A percentile compares a stretch with the other conserved stretches of the same genome.
These are phyloP conservation scores for Mortierella claussenii DNA, from an alignment of 192 early-diverging fungal species.

Conservation along the genomic window DNA sequence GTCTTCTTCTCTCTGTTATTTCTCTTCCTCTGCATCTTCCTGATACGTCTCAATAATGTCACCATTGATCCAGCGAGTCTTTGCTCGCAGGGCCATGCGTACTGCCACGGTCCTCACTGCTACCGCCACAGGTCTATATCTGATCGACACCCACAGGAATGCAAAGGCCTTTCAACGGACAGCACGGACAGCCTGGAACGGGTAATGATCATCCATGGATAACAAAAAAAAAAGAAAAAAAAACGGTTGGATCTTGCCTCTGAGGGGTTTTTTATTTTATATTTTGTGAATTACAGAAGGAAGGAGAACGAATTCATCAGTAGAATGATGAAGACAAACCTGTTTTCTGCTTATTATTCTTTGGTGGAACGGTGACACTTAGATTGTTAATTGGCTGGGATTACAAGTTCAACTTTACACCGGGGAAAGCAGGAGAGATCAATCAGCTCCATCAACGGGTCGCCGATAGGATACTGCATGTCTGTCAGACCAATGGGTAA, in stretches of 20 bases:
- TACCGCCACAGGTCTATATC: constrained; percentile 48
- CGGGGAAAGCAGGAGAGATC: constrained; percentile 67
- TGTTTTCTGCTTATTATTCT: neutral
- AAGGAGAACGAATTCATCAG: too few relatives aligned
- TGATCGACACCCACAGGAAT: constrained; percentile 56
- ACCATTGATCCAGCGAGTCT: constrained; percentile 31
- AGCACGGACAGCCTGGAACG: constrained; percentile 60
- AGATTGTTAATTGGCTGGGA: constrained; percentile 64
- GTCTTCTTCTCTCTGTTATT: neutral
- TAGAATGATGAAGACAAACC: too few relatives aligned
- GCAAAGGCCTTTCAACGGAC: constrained; percentile 60
- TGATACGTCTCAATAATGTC: neutral
- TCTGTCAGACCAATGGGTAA: constrained; percentile 81
- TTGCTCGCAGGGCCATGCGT: constrained; percentile 23
- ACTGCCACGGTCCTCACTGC: constrained; percentile 22
- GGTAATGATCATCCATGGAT: constrained; percentile 43
- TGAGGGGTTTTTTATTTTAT: constrained; percentile 5
- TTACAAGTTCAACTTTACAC: constrained; percentile 89
- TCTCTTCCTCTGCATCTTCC: neutral
- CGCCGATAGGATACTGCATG: constrained; percentile 76
- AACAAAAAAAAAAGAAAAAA: too few relatives aligned
- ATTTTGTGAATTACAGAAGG: too few relatives aligned
- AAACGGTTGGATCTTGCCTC: neutral
- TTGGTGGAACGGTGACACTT: neutral
- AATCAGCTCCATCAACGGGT: constrained; percentile 78